Evolutionary conservation across 2,329 filamentous ascomycete species (phyloP).

Genomic region (Trichoderma hamatum): DNA sequence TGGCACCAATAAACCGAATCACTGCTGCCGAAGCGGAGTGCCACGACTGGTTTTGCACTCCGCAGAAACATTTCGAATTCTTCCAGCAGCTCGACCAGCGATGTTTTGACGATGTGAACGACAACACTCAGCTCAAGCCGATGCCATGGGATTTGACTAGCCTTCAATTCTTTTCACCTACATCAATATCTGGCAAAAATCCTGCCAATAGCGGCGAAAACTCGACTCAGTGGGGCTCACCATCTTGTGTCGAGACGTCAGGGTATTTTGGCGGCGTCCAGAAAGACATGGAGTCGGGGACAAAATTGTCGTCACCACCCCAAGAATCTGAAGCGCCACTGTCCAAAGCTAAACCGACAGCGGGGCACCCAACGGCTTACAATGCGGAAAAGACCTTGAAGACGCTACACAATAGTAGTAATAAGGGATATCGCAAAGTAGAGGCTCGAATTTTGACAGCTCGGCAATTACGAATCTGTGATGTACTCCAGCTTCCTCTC

Average conservation of each 20-base stretch:
- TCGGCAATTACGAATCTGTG: conserved; percentile 26
- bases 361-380: not conserved
- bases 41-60: conserved; percentile 43
- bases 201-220: not conserved
- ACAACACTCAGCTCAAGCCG: conserved; percentile 37
- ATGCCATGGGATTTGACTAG: conserved; percentile 41
- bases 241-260: not conserved
- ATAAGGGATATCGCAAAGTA: not conserved
- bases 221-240: not conserved
- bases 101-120: conserved; percentile 36
- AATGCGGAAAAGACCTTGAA: not conserved
- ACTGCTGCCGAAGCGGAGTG: conserved; percentile 35
- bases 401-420: not conserved
- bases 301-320: not conserved
- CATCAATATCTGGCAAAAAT: not conserved
- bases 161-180: conserved; percentile 25
- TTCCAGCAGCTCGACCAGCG: conserved; percentile 40
- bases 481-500: conserved; percentile 32
- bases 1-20: conserved; percentile 35
- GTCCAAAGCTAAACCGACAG: not conserved
- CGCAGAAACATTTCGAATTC: conserved; percentile 37
- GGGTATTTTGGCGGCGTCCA: conserved; percentile 1
- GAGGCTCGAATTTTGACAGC: not conserved
- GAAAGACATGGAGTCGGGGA: not conserved
- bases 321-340: not conserved